phyloP scores from a whole-genome alignment of 345 rosid species.

The Eucalyptus pauciflora region DNA sequence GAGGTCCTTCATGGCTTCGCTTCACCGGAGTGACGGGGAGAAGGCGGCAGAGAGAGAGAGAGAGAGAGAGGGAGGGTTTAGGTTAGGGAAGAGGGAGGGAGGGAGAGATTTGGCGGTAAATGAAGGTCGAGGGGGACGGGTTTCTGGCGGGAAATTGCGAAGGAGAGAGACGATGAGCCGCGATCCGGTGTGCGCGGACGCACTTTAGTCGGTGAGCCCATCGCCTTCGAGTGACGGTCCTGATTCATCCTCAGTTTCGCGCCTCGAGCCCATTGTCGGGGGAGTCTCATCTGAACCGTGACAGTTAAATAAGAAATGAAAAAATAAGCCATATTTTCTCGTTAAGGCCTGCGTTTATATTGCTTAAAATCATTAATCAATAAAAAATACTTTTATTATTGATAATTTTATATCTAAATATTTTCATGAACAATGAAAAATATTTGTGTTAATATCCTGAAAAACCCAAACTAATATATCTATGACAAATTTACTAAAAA shows the following conservation, averaged over 20 bases:
- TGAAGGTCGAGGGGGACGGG: not conserved
- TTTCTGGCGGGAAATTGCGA: not conserved
- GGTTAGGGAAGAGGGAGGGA: not conserved
- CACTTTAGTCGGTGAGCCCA: not conserved
- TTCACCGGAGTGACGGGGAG: not conserved
- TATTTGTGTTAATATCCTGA: rapidly evolving
- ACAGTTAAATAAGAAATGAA: not conserved
- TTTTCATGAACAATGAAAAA: too few relatives aligned
- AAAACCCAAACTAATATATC: rapidly evolving
- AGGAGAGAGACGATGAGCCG: not conserved
- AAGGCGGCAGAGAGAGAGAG: not conserved
- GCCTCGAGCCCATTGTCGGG: not conserved
- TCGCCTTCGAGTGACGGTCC: not conserved
- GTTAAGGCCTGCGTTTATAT: not conserved
- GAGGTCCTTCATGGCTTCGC: slow-evolving; percentile 43
- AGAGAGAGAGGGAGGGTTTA: not conserved
- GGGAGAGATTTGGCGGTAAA: slow-evolving; percentile 39
- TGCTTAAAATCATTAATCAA: not conserved
- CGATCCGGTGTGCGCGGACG: not conserved
- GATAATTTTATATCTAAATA: too few relatives aligned
- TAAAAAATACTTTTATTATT: too few relatives aligned
- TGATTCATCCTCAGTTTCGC: not conserved
- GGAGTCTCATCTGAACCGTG: not conserved
- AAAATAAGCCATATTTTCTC: not conserved
- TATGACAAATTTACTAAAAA: rapidly evolving